Evolutionary conservation across 2,329 filamentous ascomycete genomes (phyloP).

Genomic region (Bipolaris zeicola): DNA sequence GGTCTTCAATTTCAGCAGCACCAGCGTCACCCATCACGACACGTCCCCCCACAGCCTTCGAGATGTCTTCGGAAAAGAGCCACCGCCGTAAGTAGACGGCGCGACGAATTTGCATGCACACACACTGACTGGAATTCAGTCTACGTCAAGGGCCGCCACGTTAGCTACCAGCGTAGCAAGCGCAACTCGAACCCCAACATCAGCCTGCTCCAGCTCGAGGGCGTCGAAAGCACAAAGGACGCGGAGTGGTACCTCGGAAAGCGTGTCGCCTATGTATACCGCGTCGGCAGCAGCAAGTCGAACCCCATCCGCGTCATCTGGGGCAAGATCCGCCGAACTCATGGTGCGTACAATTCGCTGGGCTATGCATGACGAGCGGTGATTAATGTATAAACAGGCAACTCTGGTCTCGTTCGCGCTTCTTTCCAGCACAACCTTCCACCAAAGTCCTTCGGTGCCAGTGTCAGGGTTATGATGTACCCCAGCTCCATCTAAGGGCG

Average conservation of each 20-base stretch:
- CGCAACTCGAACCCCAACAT: constrained; percentile 57
- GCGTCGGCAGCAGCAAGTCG: constrained; percentile 79
- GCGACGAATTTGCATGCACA: background rate
- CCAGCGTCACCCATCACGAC: constrained; percentile 3
- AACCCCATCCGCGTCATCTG: constrained; percentile 76
- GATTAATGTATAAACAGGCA: constrained; percentile 64
- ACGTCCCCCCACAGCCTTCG: constrained; percentile 3
- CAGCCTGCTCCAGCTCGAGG: constrained; percentile 95
- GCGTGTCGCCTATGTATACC: constrained; percentile 97
- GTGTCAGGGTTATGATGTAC: constrained; percentile 93
- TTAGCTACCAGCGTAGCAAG: constrained; percentile 95
- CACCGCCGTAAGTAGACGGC: constrained; percentile 15
- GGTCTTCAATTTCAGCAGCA: constrained; percentile 7
- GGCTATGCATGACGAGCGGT: constrained; percentile 40
- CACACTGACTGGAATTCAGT: constrained; percentile 6
- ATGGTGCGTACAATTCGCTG: constrained; percentile 62
- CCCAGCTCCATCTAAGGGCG: constrained; percentile 51
- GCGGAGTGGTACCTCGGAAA: constrained; percentile 98
- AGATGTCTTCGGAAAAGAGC: constrained; percentile 18
- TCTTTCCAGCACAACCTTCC: constrained; percentile 94
- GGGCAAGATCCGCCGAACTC: constrained; percentile 89
- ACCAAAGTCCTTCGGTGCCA: constrained; percentile 72
- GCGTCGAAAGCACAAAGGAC: constrained; percentile 84
- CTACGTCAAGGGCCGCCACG: constrained; percentile 79
- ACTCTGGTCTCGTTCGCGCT: constrained; percentile 94